Percentiles rank a stretch among this genome's conserved stretches.
These are phyloP conservation scores for Ustilago bromivora DNA, from an alignment of 1,284 basidiomycete species.

Conservation along the genomic window DNA sequence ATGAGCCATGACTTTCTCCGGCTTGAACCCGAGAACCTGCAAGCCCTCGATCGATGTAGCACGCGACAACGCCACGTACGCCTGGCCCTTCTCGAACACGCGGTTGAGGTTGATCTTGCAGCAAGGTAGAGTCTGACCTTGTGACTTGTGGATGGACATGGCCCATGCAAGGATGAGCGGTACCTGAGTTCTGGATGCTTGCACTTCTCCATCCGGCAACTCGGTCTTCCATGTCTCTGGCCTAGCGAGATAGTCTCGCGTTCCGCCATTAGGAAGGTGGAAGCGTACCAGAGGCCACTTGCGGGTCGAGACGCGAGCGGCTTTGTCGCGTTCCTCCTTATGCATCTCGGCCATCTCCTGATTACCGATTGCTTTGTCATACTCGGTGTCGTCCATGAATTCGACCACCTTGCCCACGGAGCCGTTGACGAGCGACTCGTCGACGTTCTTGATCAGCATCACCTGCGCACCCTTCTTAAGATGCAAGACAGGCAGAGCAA, in stretches of 20 bases:
- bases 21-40: slow-evolving; percentile 84
- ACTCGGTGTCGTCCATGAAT: slow-evolving; percentile 55
- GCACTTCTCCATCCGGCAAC: slow-evolving; percentile 69
- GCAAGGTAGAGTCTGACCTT: slow-evolving; percentile 67
- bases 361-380: slow-evolving; percentile 60
- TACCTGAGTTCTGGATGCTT: slow-evolving; percentile 62
- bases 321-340: slow-evolving; percentile 55
- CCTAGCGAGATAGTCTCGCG: slow-evolving; percentile 54
- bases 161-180: slow-evolving; percentile 69
- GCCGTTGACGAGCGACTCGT: slow-evolving; percentile 84
- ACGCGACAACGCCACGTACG: slow-evolving; percentile 94
- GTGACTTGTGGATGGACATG: slow-evolving; percentile 69
- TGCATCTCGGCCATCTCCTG: slow-evolving; percentile 28
- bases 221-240: slow-evolving; percentile 70
- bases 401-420: slow-evolving; percentile 78
- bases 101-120: slow-evolving; percentile 65
- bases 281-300: slow-evolving; percentile 67
- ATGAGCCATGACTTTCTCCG: slow-evolving; percentile 64
- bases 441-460: slow-evolving; percentile 82
- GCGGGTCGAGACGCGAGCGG: slow-evolving; percentile 44
- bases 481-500: slow-evolving; percentile 71
- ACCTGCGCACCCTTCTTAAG: slow-evolving; percentile 78
- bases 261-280: slow-evolving; percentile 48
- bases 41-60: slow-evolving; percentile 91
- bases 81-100: slow-evolving; percentile 74